phyloP scores from a whole-genome alignment of 495 filamentous ascomycete species.

The Hypomontagnella submonticulosa region DNA sequence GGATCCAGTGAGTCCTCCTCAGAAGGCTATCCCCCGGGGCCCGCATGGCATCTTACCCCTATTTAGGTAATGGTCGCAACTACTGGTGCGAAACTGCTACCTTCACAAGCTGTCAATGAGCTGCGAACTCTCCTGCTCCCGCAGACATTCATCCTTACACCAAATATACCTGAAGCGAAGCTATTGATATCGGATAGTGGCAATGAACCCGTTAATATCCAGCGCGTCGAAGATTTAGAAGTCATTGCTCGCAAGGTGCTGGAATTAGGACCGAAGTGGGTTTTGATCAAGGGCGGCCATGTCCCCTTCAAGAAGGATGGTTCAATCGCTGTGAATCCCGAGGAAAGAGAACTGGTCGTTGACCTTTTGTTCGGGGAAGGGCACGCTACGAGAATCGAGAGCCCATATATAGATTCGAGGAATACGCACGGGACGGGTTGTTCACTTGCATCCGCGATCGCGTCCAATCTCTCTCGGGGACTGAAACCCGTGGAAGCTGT shows the following conservation, averaged over 20 bases:
- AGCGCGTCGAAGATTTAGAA: constrained; percentile 69
- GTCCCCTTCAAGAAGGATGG: constrained; percentile 76
- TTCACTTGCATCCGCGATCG: constrained; percentile 93
- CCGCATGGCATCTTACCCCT: constrained; percentile 10
- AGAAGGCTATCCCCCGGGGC: constrained; percentile 1
- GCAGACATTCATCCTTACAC: constrained; percentile 81
- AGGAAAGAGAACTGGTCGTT: constrained; percentile 72
- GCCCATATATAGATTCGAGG: constrained; percentile 71
- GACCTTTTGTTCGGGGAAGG: constrained; percentile 77
- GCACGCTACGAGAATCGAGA: constrained; percentile 68
- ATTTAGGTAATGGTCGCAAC: constrained; percentile 92
- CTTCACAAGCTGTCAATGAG: constrained; percentile 70
- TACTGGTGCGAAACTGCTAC: constrained; percentile 79
- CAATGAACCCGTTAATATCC: constrained; percentile 57
- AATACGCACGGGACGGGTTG: constrained; percentile 98
- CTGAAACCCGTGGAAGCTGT: constrained; percentile 70
- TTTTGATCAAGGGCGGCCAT: constrained; percentile 94
- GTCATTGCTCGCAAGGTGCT: constrained; percentile 73
- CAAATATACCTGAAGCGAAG: constrained; percentile 90
- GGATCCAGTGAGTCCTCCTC: constrained; percentile 73
- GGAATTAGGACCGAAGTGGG: constrained; percentile 76
- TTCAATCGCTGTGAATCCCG: constrained; percentile 61
- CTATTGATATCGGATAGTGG: constrained; percentile 73
- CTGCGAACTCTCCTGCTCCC: constrained; percentile 78
- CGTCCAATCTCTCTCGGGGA: constrained; percentile 80